Percentiles rank a stretch among this genome's conserved stretches.
phyloP scores from a whole-genome alignment of 2,329 filamentous ascomycete genomes.

The Macrophomina tecta region DNA sequence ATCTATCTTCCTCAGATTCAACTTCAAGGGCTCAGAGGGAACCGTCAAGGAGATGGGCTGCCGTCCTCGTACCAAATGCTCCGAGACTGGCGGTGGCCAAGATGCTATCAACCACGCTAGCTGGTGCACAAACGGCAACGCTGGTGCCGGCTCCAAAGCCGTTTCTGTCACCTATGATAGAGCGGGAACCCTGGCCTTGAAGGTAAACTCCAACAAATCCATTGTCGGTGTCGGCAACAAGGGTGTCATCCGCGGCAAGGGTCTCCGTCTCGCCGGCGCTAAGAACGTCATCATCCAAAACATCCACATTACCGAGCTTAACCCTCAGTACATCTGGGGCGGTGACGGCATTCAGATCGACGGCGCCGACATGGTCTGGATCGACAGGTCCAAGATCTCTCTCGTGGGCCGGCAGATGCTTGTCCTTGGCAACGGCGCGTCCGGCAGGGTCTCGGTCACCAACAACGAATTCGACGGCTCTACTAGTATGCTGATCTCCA shows the following conservation, averaged over 20 bases:
- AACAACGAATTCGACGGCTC: slow-evolving; percentile 11
- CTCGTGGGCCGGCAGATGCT: slow-evolving; percentile 4
- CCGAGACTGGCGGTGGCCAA: too few relatives aligned
- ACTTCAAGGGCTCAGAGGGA: slow-evolving; percentile 37
- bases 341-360: slow-evolving; percentile 46
- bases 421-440: slow-evolving; percentile 28
- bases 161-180: slow-evolving; percentile 41
- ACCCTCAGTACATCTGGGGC: slow-evolving; percentile 48
- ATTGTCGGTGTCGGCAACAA: slow-evolving; percentile 48
- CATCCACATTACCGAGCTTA: slow-evolving; percentile 46
- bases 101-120: too few relatives aligned
- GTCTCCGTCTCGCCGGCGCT: slow-evolving; percentile 44
- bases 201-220: slow-evolving; percentile 48
- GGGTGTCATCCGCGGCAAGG: slow-evolving; percentile 50
- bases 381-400: slow-evolving; percentile 38
- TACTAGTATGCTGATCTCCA: slow-evolving; percentile 35
- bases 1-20: slow-evolving; percentile 15
- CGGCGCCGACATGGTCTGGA: slow-evolving; percentile 42
- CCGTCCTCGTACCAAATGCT: neutral
- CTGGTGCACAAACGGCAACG: too few relatives aligned
- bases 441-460: too few relatives aligned
- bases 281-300: slow-evolving; percentile 49
- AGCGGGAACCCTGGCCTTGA: slow-evolving; percentile 38
- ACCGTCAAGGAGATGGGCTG: slow-evolving; percentile 33
- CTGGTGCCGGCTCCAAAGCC: slow-evolving; percentile 27